Conservation (phyloP, 768 basidiomycete genomes). For the Leucogyrophana mollusca region DNA sequence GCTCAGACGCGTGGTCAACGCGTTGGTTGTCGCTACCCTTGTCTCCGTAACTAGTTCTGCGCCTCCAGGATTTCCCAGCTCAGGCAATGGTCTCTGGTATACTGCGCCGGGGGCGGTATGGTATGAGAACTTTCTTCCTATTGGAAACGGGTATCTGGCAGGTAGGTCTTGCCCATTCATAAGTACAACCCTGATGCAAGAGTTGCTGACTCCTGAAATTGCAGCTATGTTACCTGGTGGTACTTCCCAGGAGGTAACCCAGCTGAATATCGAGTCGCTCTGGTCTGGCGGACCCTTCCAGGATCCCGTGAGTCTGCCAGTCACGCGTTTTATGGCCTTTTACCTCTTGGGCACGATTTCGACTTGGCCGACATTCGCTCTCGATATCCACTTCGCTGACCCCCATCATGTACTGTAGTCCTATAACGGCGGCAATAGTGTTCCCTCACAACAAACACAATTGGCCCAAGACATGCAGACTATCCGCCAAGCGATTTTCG, state of each 20-base stretch:
- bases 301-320: constrained; percentile 47
- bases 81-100: constrained; percentile 81
- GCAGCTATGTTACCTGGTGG: constrained; percentile 68
- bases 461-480: constrained; percentile 49
- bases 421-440: constrained; percentile 73
- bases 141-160: constrained; percentile 74
- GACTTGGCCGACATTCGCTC: not conserved
- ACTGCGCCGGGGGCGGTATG: constrained; percentile 50
- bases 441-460: constrained; percentile 38
- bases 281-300: constrained; percentile 77
- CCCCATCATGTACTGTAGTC: constrained; percentile 32
- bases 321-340: not conserved
- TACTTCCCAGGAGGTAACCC: constrained; percentile 54
- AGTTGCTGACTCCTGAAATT: not conserved
- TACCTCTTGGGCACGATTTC: not conserved
- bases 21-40: constrained; percentile 18
- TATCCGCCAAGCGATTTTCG: constrained; percentile 58
- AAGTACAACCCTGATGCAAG: too few relatives aligned
- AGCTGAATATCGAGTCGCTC: constrained; percentile 73
- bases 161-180: constrained; percentile 34
- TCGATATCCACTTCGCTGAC: not conserved
- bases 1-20: constrained; percentile 19
- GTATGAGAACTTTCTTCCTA: constrained; percentile 61
- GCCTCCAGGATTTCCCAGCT: constrained; percentile 55
- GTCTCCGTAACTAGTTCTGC: constrained; percentile 15